A percentile compares a stretch with the other conserved stretches of the same genome.
Evolutionary conservation across 352 stramenopile species (phyloP).

Genomic region (Phytophthora sp.): DNA sequence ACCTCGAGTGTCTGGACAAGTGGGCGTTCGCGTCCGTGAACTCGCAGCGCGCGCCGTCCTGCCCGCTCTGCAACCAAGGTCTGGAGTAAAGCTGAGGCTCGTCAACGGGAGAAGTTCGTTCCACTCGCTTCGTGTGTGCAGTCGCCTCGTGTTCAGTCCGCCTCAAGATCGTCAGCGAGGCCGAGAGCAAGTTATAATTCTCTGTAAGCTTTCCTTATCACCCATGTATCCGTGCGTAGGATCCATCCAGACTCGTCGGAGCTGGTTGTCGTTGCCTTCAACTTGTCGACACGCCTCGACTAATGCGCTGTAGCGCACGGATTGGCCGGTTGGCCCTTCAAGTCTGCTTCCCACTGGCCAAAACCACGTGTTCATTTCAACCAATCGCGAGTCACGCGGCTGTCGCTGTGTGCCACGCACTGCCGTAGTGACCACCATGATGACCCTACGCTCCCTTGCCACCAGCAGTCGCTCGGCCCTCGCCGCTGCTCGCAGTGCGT

Average conservation of each 20-base stretch:
- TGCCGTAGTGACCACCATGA: slow-evolving; percentile 7
- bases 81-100: no score
- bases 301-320: background rate
- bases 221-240: background rate
- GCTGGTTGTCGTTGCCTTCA: slow-evolving; percentile 23
- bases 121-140: slow-evolving; percentile 1
- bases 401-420: no score
- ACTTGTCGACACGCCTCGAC: no score
- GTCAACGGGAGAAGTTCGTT: no score
- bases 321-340: slow-evolving; percentile 23
- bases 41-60: slow-evolving; percentile 69
- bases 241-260: no score
- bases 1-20: slow-evolving; percentile 89
- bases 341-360: no score
- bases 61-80: slow-evolving; percentile 83
- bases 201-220: slow-evolving; percentile 8
- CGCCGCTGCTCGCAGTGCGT: slow-evolving; percentile 26
- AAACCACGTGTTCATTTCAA: no score
- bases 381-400: slow-evolving; percentile 6
- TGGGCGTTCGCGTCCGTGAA: slow-evolving; percentile 86
- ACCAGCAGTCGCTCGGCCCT: slow-evolving; percentile 11
- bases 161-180: slow-evolving; percentile 15
- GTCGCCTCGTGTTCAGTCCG: slow-evolving; percentile 2
- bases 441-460: slow-evolving; percentile 29
- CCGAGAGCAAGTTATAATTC: slow-evolving; percentile 2